Evolutionary conservation across 1,139 yeast species (phyloP).

Genomic region (Zhuliangozyma blackwelliae): DNA sequence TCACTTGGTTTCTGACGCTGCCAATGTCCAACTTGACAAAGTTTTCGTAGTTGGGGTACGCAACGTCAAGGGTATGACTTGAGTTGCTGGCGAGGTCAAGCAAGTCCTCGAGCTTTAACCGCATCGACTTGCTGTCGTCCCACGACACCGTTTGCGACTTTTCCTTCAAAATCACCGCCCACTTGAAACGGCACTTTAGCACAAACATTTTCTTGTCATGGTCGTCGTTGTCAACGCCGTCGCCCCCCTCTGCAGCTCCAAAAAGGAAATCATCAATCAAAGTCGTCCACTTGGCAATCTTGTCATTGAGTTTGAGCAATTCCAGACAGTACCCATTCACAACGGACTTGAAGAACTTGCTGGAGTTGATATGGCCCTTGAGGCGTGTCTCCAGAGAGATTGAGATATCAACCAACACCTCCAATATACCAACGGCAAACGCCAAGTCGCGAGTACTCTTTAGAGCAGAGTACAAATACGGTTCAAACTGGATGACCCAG

Average conservation of each 20-base stretch:
- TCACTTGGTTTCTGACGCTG: slow-evolving; percentile 56
- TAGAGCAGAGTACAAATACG: slow-evolving; percentile 6
- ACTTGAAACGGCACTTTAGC: slow-evolving; percentile 22
- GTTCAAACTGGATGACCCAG: slow-evolving; percentile 35
- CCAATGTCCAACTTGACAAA: slow-evolving; percentile 56
- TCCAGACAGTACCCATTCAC: slow-evolving; percentile 28
- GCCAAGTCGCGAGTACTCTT: not conserved
- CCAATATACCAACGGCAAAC: slow-evolving; percentile 39
- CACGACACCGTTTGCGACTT: slow-evolving; percentile 29
- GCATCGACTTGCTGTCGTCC: slow-evolving; percentile 26
- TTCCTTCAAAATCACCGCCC: slow-evolving; percentile 32
- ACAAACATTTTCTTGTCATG: not conserved
- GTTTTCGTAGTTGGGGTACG: slow-evolving; percentile 46
- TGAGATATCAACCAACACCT: slow-evolving; percentile 51
- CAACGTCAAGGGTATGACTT: slow-evolving; percentile 8
- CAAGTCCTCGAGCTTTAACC: slow-evolving; percentile 21
- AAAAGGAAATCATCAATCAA: slow-evolving; percentile 14
- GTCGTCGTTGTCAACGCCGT: slow-evolving; percentile 1
- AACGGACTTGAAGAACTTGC: slow-evolving; percentile 8
- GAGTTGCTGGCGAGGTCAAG: slow-evolving; percentile 9
- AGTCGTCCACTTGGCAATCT: slow-evolving; percentile 36
- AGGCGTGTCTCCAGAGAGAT: slow-evolving; percentile 29
- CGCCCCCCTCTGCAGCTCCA: not conserved
- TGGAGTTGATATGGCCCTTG: slow-evolving; percentile 19
- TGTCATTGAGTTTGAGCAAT: slow-evolving; percentile 35